These are phyloP conservation scores for Lipomyces chichibuensis DNA, from an alignment of 805 yeast species.

Conservation along the genomic window DNA sequence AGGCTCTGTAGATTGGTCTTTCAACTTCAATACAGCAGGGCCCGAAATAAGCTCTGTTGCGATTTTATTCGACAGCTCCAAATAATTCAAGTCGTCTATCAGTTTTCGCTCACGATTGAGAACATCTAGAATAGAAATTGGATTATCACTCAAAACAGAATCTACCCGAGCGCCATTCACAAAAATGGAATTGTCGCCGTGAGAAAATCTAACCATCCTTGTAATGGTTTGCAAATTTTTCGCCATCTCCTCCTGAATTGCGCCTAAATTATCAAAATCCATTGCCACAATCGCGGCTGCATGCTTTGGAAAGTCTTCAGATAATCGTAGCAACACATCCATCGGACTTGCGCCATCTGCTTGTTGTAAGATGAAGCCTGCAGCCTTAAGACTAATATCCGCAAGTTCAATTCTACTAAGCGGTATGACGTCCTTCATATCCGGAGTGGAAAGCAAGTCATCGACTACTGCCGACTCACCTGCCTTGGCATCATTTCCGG, in stretches of 20 bases:
- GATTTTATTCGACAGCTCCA: slow-evolving; percentile 45
- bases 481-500: slow-evolving; percentile 3
- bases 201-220: slow-evolving; percentile 26
- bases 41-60: slow-evolving; percentile 47
- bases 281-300: slow-evolving; percentile 48
- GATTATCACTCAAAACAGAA: slow-evolving; percentile 47
- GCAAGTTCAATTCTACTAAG: slow-evolving; percentile 38
- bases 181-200: slow-evolving; percentile 50
- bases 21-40: slow-evolving; percentile 31
- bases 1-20: slow-evolving; percentile 20
- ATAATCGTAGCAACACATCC: slow-evolving; percentile 47
- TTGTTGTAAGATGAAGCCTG: slow-evolving; percentile 43
- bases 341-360: slow-evolving; percentile 42
- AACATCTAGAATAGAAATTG: slow-evolving; percentile 43
- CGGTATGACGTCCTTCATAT: slow-evolving; percentile 34
- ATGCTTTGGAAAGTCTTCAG: slow-evolving; percentile 60
- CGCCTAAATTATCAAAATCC: slow-evolving; percentile 21
- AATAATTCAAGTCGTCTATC: slow-evolving; percentile 39
- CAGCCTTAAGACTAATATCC: slow-evolving; percentile 41
- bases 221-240: slow-evolving; percentile 25
- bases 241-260: slow-evolving; percentile 37
- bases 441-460: slow-evolving; percentile 38
- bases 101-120: slow-evolving; percentile 47
- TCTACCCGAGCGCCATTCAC: slow-evolving; percentile 63
- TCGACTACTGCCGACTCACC: slow-evolving; percentile 9